These are phyloP conservation scores for Aureobasidium subglaciale DNA, from an alignment of 2,329 filamentous ascomycete genomes.

Conservation along the genomic window DNA sequence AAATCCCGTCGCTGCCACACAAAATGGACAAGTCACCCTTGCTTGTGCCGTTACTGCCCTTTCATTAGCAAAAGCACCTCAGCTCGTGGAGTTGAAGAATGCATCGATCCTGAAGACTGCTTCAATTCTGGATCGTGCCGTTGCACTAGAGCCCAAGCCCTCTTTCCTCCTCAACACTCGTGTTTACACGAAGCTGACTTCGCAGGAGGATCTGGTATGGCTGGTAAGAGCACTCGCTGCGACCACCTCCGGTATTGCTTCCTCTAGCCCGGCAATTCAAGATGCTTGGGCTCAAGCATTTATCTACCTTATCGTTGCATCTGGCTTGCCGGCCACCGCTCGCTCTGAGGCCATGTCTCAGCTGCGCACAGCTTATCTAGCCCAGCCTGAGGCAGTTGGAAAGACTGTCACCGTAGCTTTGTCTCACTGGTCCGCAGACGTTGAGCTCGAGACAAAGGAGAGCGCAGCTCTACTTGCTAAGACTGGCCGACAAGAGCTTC, in stretches of 20 bases:
- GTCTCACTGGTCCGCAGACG: constrained; percentile 69
- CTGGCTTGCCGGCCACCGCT: constrained; percentile 52
- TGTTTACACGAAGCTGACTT: constrained; percentile 71
- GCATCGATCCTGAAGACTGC: constrained; percentile 54
- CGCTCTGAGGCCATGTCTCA: constrained; percentile 56
- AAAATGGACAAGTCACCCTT: constrained; percentile 73
- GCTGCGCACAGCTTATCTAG: constrained; percentile 59
- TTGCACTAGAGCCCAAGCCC: constrained; percentile 68
- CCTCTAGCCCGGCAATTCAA: constrained; percentile 38
- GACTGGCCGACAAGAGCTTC: constrained; percentile 56
- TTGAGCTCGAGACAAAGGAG: constrained; percentile 70
- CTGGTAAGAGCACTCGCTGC: constrained; percentile 60
- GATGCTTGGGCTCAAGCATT: constrained; percentile 76
- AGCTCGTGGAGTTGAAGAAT: constrained; percentile 50
- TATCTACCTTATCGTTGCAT: constrained; percentile 67
- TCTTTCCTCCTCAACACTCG: constrained; percentile 81
- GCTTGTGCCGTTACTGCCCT: constrained; percentile 69
- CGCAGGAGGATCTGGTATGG: constrained; percentile 73
- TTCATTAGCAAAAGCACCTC: constrained; percentile 45
- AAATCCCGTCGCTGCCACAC: constrained; percentile 71
- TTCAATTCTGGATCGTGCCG: constrained; percentile 56
- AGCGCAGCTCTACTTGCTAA: constrained; percentile 61
- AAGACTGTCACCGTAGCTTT: constrained; percentile 62
- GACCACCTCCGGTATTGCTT: constrained; percentile 18
- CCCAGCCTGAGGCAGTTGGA: constrained; percentile 52